A percentile compares a stretch with the other conserved stretches of the same genome.
phyloP scores from a whole-genome alignment of 176 grass and related monocot genomes.

The Avena atlantica region DNA sequence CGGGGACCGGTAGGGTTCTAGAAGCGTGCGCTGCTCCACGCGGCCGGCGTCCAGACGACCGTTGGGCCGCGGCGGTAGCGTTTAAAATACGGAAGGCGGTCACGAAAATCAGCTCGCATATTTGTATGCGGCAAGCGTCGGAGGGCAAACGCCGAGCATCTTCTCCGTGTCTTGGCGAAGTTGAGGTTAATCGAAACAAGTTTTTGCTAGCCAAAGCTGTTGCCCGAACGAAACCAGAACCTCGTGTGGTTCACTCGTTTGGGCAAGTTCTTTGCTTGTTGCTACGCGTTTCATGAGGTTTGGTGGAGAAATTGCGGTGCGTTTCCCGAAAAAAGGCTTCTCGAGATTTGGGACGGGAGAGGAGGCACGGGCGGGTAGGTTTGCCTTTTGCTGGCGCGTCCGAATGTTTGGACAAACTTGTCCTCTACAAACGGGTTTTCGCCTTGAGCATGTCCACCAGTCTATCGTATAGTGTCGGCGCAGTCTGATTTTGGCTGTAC shows the following conservation, averaged over 20 bases:
- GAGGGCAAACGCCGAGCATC: background rate
- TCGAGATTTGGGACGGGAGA: too few relatives aligned
- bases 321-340: too few relatives aligned
- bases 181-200: background rate
- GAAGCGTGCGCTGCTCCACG: background rate
- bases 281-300: slow-evolving; percentile 30
- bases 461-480: too few relatives aligned
- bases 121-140: background rate
- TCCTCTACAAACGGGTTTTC: too few relatives aligned
- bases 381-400: too few relatives aligned
- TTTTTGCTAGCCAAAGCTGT: slow-evolving; percentile 28
- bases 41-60: slow-evolving; percentile 26
- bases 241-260: background rate
- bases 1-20: background rate
- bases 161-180: background rate
- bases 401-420: too few relatives aligned
- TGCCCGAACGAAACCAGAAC: slow-evolving; percentile 36
- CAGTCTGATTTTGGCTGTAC: too few relatives aligned
- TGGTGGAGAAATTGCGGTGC: slow-evolving; percentile 19
- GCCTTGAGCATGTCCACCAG: too few relatives aligned
- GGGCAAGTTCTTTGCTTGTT: slow-evolving; percentile 5
- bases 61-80: slow-evolving; percentile 37
- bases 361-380: too few relatives aligned
- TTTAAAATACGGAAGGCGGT: slow-evolving; percentile 30
- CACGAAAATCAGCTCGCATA: background rate